Evolutionary conservation across 2,329 filamentous ascomycete species (phyloP), one percentile per base, ranked within the genome.

Genomic region (Botrytis porri): DNA sequence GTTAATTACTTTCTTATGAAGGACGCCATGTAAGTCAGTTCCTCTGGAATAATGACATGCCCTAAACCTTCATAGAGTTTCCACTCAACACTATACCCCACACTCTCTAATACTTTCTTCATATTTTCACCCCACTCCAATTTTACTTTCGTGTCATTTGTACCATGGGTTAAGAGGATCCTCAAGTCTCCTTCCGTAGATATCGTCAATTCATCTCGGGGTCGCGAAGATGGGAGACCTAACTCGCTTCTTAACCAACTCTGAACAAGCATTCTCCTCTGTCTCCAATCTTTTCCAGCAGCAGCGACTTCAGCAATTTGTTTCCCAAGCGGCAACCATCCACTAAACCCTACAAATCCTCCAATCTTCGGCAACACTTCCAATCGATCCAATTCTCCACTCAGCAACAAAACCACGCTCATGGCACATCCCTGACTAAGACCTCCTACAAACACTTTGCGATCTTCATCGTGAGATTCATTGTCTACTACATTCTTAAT

Each of bases 391-490:
- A 77, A 70, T 37, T 73, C 73, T 1, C 77, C 77, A 71, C 74
- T 73, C 37, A 80, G 25, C 5, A 77, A 61, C 14, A 74, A 57
- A 63, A 78, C 69, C 8, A 75, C 43, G 16, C 65, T 71, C 73
- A 79, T 75, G 14, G 78, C 78, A 45, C 72, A 72, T 9, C 78
- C 78, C 29, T 77, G 76, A 61, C 76, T 78, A 45, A 79, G 76
- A 0, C 78, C 78, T 7, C 71, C 74, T 3, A 79, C 3, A 18
- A 76, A 48, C 14, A 77, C 45, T 35, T 51, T 74, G 18, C 39
- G 0, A 59, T 39, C 29, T 45, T 59, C 9, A 57, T 69, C 8
- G 20, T 45, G 25, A 75, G 54, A 25, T n/a, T 43, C 25, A 57
- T 60, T 20, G 73, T 45, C 43, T 77, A 69, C 65, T 25, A 57